Base-by-base conservation (phyloP, 2,329 filamentous ascomycete species). In the Xylariales sp. region DNA sequence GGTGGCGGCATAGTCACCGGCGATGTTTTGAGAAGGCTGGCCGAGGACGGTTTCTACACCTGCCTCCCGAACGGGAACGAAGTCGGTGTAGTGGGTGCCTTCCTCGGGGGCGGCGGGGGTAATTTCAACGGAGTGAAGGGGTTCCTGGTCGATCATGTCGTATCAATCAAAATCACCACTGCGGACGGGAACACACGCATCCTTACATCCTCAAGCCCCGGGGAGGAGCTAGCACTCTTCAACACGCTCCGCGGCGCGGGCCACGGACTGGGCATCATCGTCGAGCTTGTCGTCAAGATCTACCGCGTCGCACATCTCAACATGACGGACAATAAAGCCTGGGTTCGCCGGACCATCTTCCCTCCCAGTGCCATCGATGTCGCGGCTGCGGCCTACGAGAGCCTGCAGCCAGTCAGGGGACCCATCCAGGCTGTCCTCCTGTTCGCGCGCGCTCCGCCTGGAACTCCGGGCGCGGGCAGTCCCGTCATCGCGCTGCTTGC, bases 281-380 rank as follows among this genome's bases (percentile, higher is more conserved):
- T 20, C 14, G 38, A 40, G 29, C 20, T 45, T 7, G 32, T 31
- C 11, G 33, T 40, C 12, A 20, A 20, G 20, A 29, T 40, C 11
- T 45, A 41, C 20, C 38, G 38, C 12, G 15, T 66, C 0, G 42
- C 51, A 8, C n/a, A 16, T 14, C 35, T 38, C n/a, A 14, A 28
- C 11, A 38, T 38, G 35, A 38, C 24, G 22, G 35, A 38, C 18
- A 24, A 19, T 18, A 38, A 38, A 10, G 22, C 24, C n/a, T 38
- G 35, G 11, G 24, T 28, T 8, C 35, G 24, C 22, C 14, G 19
- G 24, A 19, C 24, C 10, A 18, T 19, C 7, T 38, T 38, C 12
- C 35, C 35, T 10, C n/a, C 14, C 5, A 12, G 21, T 11, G 12
- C 35, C n/a, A 38, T 38, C 5, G 24, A 38, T 8, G 16, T 9